Conservation (phyloP, 2,329 filamentous ascomycete species). For the Aschersonia sp. region DNA sequence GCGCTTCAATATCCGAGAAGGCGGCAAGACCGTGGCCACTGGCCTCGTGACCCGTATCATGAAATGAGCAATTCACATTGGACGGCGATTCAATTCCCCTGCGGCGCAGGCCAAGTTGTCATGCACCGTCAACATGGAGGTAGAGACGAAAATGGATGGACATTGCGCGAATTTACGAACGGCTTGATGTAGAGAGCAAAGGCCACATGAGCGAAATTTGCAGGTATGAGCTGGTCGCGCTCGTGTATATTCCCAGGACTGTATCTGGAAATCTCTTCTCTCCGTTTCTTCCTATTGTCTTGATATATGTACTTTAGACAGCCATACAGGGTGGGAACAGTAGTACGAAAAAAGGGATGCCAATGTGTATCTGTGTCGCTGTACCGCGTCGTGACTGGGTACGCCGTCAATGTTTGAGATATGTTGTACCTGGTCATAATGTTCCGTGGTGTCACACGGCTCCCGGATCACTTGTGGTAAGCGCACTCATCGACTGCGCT, state of each 20-base stretch:
- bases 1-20: conserved; percentile 97
- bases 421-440: too few species aligned
- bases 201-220: conserved; percentile 1
- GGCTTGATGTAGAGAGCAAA: too few species aligned
- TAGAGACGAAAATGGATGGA: background rate
- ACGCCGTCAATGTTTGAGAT: too few species aligned
- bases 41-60: conserved; percentile 66
- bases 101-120: too few species aligned
- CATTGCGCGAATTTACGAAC: background rate
- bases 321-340: conserved; percentile 4
- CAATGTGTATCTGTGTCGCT: too few species aligned
- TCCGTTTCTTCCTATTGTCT: conserved; percentile 25
- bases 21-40: conserved; percentile 78
- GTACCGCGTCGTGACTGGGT: too few species aligned
- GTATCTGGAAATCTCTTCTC: conserved; percentile 23
- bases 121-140: too few species aligned
- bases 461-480: too few species aligned
- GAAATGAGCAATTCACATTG: conserved; percentile 17
- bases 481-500: too few species aligned
- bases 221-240: conserved; percentile 13
- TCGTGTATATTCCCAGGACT: conserved; percentile 22
- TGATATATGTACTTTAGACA: conserved; percentile 21
- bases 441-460: too few species aligned
- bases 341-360: too few species aligned
- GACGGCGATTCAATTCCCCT: too few species aligned